Conservation (phyloP, 352 stramenopile species). For the Saprolegnia diclina region DNA sequence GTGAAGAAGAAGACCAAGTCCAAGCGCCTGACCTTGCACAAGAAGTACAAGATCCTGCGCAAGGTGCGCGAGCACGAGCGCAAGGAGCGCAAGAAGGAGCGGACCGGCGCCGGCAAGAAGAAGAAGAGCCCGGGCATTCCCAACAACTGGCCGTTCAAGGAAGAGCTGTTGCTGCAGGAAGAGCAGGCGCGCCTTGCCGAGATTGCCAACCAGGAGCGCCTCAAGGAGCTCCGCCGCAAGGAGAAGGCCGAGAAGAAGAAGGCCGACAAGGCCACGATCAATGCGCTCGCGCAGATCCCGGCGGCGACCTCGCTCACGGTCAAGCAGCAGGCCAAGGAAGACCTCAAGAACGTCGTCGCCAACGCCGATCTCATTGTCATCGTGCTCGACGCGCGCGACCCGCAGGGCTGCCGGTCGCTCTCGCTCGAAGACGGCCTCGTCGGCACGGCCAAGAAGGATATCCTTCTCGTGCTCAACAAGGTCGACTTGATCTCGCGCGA, state of each 20-base stretch:
- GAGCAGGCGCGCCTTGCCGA: conserved; percentile 74
- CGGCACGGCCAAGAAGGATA: conserved; percentile 90
- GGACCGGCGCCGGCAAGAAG: conserved; percentile 85
- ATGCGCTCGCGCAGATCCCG: conserved; percentile 26
- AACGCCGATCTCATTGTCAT: conserved; percentile 60
- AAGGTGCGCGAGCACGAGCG: conserved; percentile 93
- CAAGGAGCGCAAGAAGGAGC: conserved; percentile 91
- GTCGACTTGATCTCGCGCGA: conserved; percentile 92
- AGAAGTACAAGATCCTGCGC: conserved; percentile 98
- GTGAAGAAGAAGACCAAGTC: conserved; percentile 99
- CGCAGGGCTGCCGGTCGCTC: conserved; percentile 89
- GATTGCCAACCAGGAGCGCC: conserved; percentile 52
- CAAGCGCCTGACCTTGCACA: conserved; percentile 95
- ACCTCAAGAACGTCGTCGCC: conserved; percentile 67
- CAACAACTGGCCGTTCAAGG: conserved; percentile 98
- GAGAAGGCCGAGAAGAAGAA: conserved; percentile 69
- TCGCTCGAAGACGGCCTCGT: conserved; percentile 94
- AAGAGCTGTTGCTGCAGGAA: conserved; percentile 86
- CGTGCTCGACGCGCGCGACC: conserved; percentile 98
- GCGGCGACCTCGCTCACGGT: conserved; percentile 55
- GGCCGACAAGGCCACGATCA: conserved; percentile 32
- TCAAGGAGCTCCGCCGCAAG: conserved; percentile 52
- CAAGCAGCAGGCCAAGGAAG: conserved; percentile 71
- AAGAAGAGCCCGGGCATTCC: conserved; percentile 97
- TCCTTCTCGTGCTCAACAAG: conserved; percentile 99